Base-by-base conservation (phyloP, 805 yeast species). In the Saccharomycopsis sp. region DNA sequence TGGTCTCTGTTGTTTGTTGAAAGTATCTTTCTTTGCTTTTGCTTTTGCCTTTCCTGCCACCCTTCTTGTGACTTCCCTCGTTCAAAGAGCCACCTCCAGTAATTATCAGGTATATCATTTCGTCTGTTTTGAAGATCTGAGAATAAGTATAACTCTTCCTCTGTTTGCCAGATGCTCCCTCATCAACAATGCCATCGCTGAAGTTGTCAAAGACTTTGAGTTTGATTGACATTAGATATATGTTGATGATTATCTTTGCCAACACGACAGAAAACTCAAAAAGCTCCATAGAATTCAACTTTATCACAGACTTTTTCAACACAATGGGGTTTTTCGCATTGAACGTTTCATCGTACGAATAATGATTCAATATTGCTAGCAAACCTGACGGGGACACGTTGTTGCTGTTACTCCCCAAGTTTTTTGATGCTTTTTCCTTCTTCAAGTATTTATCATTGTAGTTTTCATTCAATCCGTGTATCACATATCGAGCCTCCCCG, bases 381-480 rank as follows among this genome's bases (percentile, higher is more conserved):
- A n/a, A n/a, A n/a, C n/a, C n/a, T n/a, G n/a, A n/a, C n/a, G n/a
- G n/a, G n/a, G n/a, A n/a, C n/a, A n/a, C n/a, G n/a, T n/a, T n/a
- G n/a, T n/a, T n/a, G n/a, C n/a, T n/a, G n/a, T n/a, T n/a, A 9
- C 31, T 12, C 26, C 42, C 20, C 26, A 45, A 38, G 17, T 37
- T 44, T 27, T 31, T 25, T 4, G 18, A n/a, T 2, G 26, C 10
- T 7, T 18, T 19, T 20, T 18, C 26, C 9, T 13, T n/a, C 10
- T 9, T 10, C 10, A 30, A 9, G n/a, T 13, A 30, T 16, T 34
- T 34, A 12, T 33, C 29, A 30, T 32, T 21, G 10, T 17, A 41
- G 22, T 45, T 45, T 27, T 45, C 49, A 29, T 36, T 38, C 17
- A 45, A 34, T 4, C 49, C 49, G n/a, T 20, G 16, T 3, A 46